Evolutionary conservation across 2,329 filamentous ascomycete species (phyloP).

Genomic region (Aureobasidium namibiae): DNA sequence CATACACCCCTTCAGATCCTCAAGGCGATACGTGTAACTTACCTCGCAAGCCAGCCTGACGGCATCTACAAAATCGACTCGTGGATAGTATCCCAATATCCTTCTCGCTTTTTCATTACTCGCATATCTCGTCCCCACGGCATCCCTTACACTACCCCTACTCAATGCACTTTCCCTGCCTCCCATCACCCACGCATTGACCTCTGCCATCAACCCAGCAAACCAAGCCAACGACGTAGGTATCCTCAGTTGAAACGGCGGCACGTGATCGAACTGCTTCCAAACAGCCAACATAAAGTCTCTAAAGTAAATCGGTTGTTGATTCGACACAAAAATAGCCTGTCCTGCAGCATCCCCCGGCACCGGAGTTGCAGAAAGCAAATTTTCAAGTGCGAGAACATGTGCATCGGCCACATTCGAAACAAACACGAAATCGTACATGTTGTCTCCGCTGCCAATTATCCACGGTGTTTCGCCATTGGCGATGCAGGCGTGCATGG

Average conservation of each 20-base stretch:
- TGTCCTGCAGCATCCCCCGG: conserved; percentile 62
- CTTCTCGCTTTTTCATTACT: conserved; percentile 43
- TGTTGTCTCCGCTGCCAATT: conserved; percentile 64
- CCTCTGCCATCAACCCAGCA: conserved; percentile 39
- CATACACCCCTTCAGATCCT: no score
- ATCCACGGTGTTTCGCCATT: conserved; percentile 66
- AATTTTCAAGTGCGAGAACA: conserved; percentile 66
- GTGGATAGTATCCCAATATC: conserved; percentile 46
- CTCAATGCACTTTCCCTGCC: conserved; percentile 37
- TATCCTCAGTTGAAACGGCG: conserved; percentile 40
- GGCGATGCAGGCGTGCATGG: conserved; percentile 63
- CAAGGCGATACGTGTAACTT: no score
- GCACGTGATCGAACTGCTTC: conserved; percentile 50
- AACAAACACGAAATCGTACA: conserved; percentile 65
- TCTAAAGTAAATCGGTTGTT: conserved; percentile 83
- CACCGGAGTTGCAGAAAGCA: conserved; percentile 42
- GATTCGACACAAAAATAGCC: conserved; percentile 85
- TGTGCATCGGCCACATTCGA: conserved; percentile 69
- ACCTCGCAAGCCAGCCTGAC: conserved; percentile 41
- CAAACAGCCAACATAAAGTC: conserved; percentile 76
- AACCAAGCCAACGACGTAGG: conserved; percentile 42
- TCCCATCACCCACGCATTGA: conserved; percentile 39
- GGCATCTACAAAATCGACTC: conserved; percentile 43
- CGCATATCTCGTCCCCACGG: conserved; percentile 44
- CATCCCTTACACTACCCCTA: conserved; percentile 48